Evolutionary conservation across 2,329 filamentous ascomycete species (phyloP).

Genomic region (Calonectria naviculata): DNA sequence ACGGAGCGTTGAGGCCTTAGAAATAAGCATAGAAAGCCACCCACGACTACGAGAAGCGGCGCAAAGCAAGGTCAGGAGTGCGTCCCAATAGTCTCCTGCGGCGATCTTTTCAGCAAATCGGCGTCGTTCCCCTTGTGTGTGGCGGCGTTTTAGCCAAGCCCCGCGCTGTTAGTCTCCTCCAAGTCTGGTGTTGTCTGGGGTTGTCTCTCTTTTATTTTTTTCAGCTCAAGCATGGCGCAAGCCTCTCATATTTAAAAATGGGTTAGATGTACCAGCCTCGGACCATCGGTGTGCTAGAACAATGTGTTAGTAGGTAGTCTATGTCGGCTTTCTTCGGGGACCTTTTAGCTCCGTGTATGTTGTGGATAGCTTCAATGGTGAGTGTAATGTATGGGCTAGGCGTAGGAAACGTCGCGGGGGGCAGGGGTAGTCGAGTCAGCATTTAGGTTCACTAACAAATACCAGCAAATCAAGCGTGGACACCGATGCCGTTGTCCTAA

Average conservation of each 20-base stretch:
- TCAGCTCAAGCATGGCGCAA: neutral
- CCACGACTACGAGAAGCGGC: neutral
- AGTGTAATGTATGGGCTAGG: no score
- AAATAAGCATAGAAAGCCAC: neutral
- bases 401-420: no score
- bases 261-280: neutral
- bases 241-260: neutral
- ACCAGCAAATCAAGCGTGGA: no score
- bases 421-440: no score
- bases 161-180: neutral
- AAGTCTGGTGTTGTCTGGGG: no score
- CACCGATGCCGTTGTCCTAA: no score
- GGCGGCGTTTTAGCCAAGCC: neutral
- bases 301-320: no score
- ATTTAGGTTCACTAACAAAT: no score
- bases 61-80: neutral
- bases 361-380: no score
- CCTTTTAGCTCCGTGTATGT: no score
- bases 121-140: neutral
- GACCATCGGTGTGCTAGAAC: no score
- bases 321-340: no score
- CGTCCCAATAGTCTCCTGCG: neutral
- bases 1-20: neutral
- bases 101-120: neutral
- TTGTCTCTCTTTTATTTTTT: neutral